Base-by-base conservation (phyloP, 345 rosid genomes). In the Diplotaxis tenuifolia region DNA sequence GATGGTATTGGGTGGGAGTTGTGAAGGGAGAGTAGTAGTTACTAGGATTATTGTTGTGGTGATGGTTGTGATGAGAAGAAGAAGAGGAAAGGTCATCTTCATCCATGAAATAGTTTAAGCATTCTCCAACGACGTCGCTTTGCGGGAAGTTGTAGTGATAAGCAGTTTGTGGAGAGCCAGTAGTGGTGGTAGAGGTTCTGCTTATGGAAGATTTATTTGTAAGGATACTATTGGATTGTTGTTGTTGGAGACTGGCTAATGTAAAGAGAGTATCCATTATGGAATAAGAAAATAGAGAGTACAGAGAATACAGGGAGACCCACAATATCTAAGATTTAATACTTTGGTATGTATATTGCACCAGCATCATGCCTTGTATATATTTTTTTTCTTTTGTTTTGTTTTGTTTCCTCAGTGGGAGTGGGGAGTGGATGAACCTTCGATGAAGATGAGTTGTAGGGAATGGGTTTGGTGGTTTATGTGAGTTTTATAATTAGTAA, bases 41-140 rank as follows among this genome's bases (percentile, higher is more conserved):
- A 47, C 7, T 53, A 60, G 68, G 78, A 18, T 66, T 74, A 73
- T 55, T 72, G 5, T 59, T 60, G 60, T 52, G 65, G 64, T 59
- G 62, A 20, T 79, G 76, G 23, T 75, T 70, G 12, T 80, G 89
- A 55, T 74, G 86, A 72, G 97, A 91, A 82, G 96, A 95, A 80
- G 96, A 89, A 75, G 96, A 92, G 73, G 96, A 92, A 78, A 90
- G 93, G 93, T 92, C 99, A 79, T 95, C 99, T 77, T 95, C 97
- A 87, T 95, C 99, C 97, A 92, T 95, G 93, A 87, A 92, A 86
- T 85, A 82, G 84, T 88, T 95, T 88, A 92, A 90, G 97, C 99
- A 95, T 89, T 87, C 99, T 81, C 88, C 92, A 57, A 74, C 83
- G 72, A 80, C 84, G 62, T 81, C 83, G 67, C 80, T 65, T 71